Evolutionary conservation across 169 alveolate genomes (phyloP).

Genomic region (Amoebophrya sp.): DNA sequence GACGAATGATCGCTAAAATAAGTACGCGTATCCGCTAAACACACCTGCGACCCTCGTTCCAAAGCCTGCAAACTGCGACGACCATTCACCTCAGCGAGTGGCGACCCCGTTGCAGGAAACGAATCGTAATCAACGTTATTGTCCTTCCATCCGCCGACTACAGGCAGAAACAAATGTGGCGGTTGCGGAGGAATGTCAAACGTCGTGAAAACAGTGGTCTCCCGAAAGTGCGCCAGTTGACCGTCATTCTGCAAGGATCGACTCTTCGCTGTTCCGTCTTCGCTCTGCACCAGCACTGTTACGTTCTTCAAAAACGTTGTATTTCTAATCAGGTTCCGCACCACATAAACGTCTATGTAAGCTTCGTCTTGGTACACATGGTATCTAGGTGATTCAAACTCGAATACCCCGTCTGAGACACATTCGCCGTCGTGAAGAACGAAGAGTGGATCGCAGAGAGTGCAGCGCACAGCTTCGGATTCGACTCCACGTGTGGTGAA

Average conservation of each 20-base stretch:
- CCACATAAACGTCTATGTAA: constrained; percentile 14
- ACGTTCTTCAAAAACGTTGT: background rate
- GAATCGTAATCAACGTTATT: background rate
- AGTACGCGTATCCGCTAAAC: background rate
- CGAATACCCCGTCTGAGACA: constrained; percentile 32
- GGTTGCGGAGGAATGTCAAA: background rate
- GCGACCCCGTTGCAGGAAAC: background rate
- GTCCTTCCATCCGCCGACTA: background rate
- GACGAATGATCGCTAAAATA: background rate
- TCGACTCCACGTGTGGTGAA: background rate
- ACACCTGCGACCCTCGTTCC: background rate
- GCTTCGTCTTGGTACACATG: constrained; percentile 24
- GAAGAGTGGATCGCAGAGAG: constrained; percentile 36
- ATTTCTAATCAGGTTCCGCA: background rate
- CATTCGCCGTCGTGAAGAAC: constrained; percentile 34
- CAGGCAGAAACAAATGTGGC: background rate
- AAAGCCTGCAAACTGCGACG: background rate
- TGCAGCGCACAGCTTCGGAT: constrained; percentile 20
- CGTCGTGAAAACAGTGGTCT: background rate
- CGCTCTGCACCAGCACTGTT: background rate
- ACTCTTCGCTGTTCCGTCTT: background rate
- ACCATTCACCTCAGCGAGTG: background rate
- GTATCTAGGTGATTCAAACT: constrained; percentile 26
- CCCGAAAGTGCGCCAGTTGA: background rate
- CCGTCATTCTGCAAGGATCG: background rate